Evolutionary conservation across 2,329 filamentous ascomycete genomes (phyloP), one percentile per base, ranked within the genome.

Genomic region (Hypoxylon sp.): DNA sequence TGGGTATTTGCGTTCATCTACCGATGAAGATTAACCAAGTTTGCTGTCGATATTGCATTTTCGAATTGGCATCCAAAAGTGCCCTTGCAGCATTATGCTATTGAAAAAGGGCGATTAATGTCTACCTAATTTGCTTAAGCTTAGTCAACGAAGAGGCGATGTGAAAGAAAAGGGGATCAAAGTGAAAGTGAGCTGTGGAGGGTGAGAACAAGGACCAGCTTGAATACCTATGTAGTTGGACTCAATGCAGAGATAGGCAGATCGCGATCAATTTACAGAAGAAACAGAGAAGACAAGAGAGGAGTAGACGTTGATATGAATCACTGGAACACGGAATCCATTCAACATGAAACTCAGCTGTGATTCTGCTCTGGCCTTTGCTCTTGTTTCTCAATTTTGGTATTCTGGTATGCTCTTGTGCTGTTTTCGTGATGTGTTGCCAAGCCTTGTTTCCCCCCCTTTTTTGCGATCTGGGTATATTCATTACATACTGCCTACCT

Each of bases 181-280:
- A 22, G 42, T 11, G 49, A 35, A 31, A 13, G 27, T 60, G 27
- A n/a, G 33, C 31, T 27, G 44, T 42, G 35, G n/a, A 48, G 31
- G 58, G 49, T 35, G 20, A 51, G 11, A 48, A 50, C 35, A 17
- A 20, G 5, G 61, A 49, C 68, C 59, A 53, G 46, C 62, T 71
- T 71, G 68, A 68, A 71, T 71, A 20, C 20, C 20, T 20, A 68
- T 66, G 46, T 65, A 60, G 68, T 62, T 66, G 61, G 61, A 49
- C 57, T 62, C 64, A 44, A 55, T 71, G 59, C 61, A 71, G 68
- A 68, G 59, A 71, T 68, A 71, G 65, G 64, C 68, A 68, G 68
- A 70, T 70, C 64, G 68, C 55, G 55, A 44, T 63, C 61, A 48
- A 70, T 68, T 62, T 68, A 70, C 57, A 60, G 44, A 58, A 37